phyloP scores from a whole-genome alignment of 176 grass and related monocot genomes.

The Oropetium thomaeum region DNA sequence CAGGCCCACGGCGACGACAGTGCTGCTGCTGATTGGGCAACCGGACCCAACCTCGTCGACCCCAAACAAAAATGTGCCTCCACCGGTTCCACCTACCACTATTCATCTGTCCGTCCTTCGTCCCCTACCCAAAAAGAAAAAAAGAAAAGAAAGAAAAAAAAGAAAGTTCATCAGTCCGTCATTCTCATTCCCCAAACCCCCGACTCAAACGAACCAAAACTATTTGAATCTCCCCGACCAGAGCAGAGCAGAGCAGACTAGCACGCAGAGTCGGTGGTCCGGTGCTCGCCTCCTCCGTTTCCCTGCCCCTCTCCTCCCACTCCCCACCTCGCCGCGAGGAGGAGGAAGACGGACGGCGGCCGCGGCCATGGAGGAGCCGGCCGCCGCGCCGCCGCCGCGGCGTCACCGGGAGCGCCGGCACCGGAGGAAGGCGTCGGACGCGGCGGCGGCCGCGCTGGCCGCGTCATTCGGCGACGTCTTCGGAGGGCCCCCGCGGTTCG shows the following conservation, averaged over 20 bases:
- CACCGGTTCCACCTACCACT: slow-evolving; percentile 37
- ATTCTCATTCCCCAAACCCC: slow-evolving; percentile 6
- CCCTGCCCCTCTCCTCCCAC: not conserved
- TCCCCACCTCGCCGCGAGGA: not conserved
- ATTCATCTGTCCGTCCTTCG: slow-evolving; percentile 1
- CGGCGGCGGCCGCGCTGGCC: slow-evolving; percentile 21
- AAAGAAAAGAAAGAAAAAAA: too few relatives aligned
- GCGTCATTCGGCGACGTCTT: slow-evolving; percentile 67
- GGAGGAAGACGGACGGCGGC: slow-evolving; percentile 1
- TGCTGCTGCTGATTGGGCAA: slow-evolving; percentile 13
- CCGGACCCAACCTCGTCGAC: slow-evolving; percentile 17
- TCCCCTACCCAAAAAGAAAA: too few relatives aligned
- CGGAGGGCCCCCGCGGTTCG: slow-evolving; percentile 52
- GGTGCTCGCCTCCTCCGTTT: not conserved
- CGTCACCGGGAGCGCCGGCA: slow-evolving; percentile 38
- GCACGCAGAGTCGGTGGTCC: not conserved
- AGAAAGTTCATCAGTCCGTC: slow-evolving; percentile 11
- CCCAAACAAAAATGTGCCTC: not conserved
- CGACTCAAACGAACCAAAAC: slow-evolving; percentile 10
- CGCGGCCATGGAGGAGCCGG: slow-evolving; percentile 50
- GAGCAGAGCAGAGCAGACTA: not conserved
- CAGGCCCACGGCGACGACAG: not conserved
- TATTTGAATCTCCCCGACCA: slow-evolving; percentile 23
- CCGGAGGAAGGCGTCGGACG: slow-evolving; percentile 44
- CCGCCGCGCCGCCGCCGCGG: slow-evolving; percentile 8